Evolutionary conservation across 2,329 filamentous ascomycete genomes (phyloP), one percentile per base, ranked within the genome.

Genomic region (Metarhizium humberi): DNA sequence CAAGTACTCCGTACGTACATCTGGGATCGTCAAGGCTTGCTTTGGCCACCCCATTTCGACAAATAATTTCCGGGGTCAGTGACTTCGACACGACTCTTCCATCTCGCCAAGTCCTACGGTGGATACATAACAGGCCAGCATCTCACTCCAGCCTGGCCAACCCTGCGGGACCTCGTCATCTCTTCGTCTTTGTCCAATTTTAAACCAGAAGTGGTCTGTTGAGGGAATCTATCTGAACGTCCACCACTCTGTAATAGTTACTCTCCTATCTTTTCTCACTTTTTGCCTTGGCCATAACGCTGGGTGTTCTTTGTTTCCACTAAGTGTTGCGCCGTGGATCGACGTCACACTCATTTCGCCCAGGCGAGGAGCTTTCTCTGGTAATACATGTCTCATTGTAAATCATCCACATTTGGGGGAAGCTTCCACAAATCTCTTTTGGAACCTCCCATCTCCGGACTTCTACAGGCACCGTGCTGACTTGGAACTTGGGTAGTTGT

Each of bases 151-250:
- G 18, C 45, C 16, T 43, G n/a, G 34, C 30, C 48, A 40, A 47
- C 42, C 40, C 30, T 48, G 51, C 51, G 42, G 55, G 55, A 56
- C 52, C 48, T 56, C 48, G 48, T 56, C 52, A 51, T 56, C 50
- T 54, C 48, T 43, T 40, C 30, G 40, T 8, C 14, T 30, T 42
- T 48, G 34, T 51, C 32, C 29, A 54, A 49, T 56, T 56, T 54
- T 52, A 52, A 50, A 30, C 36, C 34, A 36, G 40, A 29, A 38
- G 48, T 53, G 51, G 36, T 46, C 30, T 38, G 30, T 32, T 32
- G 42, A n/a, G 36, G n/a, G 38, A 30, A 54, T 42, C 51, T 56
- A 25, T 51, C 40, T 34, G 30, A n/a, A 42, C 38, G 30, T 48
- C 25, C 45, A 16, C 45, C 25, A 45, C 42, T 18, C 42, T 25